Evolutionary conservation across 2,329 filamentous ascomycete species (phyloP), one percentile per base, ranked within the genome.

Genomic region (Sclerotinia borealis): DNA sequence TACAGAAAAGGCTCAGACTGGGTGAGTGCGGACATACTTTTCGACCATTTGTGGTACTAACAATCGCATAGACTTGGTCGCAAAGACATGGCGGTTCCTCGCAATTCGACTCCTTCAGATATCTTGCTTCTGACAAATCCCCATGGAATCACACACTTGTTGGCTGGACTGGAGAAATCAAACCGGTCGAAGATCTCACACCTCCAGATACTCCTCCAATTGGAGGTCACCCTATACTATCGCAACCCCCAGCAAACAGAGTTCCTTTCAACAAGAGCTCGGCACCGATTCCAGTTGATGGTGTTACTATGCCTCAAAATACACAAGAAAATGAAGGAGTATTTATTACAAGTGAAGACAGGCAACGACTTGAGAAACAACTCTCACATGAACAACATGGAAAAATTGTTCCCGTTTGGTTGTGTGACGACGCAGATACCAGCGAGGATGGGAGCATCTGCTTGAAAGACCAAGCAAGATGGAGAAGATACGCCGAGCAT

Each of bases 121-220:
- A 96, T 76, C 85, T 98, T 50, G 91, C 92, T 4, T 96, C 92
- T n/a, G 82, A 89, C 63, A 83, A 89, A 49, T 88, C 89, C 2
- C 87, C 89, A 25, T 98, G 93, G 93, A 91, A 92, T 71, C 93
- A 97, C 78, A 95, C 88, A 0, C 84, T 97, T 7, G 90, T 98
- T 60, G 93, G 92, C 51, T 98, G 93, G 93, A 96, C 93, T 3
- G 93, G 93, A 64, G 93, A 98, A 76, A 89, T 93, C 64, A 84
- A 87, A 63, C 78, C 76, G 4, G 77, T 80, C 47, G 80, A 83
- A 50, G 72, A 75, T 25, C 67, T 78, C 15, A 79, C 80, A 6
- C 77, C 81, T 2, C 79, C 80, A 22, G 76, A 77, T 61, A 81
- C 79, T 0, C 80, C 82, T 34, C 78, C 79, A 2, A 76, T 79